Conservation (phyloP, 352 stramenopile genomes). For the Globisporangium viniferum region DNA sequence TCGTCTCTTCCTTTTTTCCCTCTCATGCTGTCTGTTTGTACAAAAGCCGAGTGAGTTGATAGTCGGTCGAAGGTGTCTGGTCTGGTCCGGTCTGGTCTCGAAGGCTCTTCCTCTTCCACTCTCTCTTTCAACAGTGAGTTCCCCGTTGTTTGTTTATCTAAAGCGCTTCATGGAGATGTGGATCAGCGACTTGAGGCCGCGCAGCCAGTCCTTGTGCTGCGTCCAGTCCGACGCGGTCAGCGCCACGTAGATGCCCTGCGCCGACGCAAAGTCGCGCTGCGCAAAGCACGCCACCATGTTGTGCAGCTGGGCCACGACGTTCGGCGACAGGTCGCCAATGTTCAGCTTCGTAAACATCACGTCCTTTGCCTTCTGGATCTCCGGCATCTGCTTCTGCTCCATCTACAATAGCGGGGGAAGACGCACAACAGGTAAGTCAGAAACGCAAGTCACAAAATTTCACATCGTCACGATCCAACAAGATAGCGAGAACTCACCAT, state of each 20-base stretch:
- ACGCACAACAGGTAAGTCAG: slow-evolving; percentile 7
- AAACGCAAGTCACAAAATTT: slow-evolving; percentile 6
- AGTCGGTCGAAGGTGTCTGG: not conserved
- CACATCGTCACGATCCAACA: not conserved
- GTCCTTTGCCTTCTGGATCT: slow-evolving; percentile 85
- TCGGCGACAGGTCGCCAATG: slow-evolving; percentile 63
- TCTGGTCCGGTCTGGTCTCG: not conserved
- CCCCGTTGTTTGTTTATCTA: slow-evolving; percentile 51
- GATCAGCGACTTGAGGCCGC: slow-evolving; percentile 95
- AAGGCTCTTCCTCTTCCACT: not conserved
- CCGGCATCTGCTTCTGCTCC: slow-evolving; percentile 84
- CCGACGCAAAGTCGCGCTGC: slow-evolving; percentile 72
- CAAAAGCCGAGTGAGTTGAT: not conserved
- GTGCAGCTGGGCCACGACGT: slow-evolving; percentile 70
- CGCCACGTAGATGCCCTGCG: slow-evolving; percentile 85
- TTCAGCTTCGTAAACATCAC: slow-evolving; percentile 89
- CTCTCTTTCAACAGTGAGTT: not conserved
- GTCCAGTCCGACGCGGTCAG: slow-evolving; percentile 93
- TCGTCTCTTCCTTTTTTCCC: not conserved
- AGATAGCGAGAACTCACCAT: slow-evolving; percentile 50
- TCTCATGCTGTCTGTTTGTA: not conserved
- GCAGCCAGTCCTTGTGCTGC: slow-evolving; percentile 98
- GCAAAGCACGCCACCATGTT: slow-evolving; percentile 79
- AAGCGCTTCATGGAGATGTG: slow-evolving; percentile 92
- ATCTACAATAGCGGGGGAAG: slow-evolving; percentile 38